A percentile compares a stretch with the other conserved stretches of the same genome.
Conservation (phyloP, 331 rosid genomes). For the Dryas integrifolia region DNA sequence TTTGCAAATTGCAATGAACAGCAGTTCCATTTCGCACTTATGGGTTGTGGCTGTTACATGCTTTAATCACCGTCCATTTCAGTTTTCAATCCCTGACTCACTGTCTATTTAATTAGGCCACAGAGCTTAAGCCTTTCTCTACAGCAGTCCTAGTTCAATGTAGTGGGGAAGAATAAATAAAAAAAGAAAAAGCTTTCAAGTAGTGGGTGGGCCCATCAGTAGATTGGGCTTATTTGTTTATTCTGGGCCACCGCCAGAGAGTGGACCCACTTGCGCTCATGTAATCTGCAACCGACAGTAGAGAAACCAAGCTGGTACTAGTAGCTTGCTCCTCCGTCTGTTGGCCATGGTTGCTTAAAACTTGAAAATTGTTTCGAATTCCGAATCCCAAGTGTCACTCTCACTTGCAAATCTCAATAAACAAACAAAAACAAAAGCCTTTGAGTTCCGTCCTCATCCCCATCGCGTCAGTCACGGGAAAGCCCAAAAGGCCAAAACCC, state of each 20-base stretch:
- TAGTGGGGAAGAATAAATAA: neutral
- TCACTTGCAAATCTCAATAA: neutral
- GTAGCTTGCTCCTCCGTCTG: neutral
- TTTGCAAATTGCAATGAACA: neutral
- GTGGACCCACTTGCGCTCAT: neutral
- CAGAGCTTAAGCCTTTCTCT: neutral
- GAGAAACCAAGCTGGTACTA: neutral
- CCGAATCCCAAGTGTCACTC: slow-evolving; percentile 18
- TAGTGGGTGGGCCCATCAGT: neutral
- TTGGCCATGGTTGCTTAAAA: neutral
- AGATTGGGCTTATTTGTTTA: neutral
- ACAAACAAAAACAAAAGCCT: neutral
- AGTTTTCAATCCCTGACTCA: neutral
- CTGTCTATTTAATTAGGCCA: no score
- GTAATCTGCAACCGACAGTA: neutral
- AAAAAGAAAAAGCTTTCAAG: slow-evolving; percentile 4
- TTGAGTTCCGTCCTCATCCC: slow-evolving; percentile 5
- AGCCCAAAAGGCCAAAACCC: neutral
- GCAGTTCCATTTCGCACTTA: neutral
- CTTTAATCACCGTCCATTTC: slow-evolving; percentile 27
- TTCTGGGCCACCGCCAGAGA: neutral
- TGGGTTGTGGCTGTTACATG: slow-evolving; percentile 13
- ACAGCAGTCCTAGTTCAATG: neutral
- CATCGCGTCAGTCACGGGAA: neutral
- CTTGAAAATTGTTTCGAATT: slow-evolving; percentile 18